These are phyloP conservation scores for Ploettnerulaceae sp. DNA, from an alignment of 2,329 filamentous ascomycete genomes.

Conservation along the genomic window DNA sequence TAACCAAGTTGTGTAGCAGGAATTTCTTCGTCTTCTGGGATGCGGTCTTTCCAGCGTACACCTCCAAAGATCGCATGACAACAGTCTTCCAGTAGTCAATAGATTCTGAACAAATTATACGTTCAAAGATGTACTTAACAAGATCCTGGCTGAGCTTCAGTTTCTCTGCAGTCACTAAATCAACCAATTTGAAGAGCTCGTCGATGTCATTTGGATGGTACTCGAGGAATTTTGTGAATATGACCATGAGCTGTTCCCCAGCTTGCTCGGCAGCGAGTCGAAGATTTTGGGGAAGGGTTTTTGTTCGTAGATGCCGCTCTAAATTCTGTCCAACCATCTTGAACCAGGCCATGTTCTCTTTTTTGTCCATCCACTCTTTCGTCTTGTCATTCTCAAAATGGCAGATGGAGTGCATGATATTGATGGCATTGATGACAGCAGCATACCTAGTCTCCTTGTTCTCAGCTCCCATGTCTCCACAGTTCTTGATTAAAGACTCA, in stretches of 20 bases:
- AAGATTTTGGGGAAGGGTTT: constrained; percentile 65
- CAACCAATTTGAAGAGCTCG: constrained; percentile 77
- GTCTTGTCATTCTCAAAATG: constrained; percentile 53
- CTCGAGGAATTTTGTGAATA: constrained; percentile 76
- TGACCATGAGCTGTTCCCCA: constrained; percentile 78
- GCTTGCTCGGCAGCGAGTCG: constrained; percentile 85
- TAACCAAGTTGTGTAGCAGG: constrained; percentile 84
- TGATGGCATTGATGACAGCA: constrained; percentile 81
- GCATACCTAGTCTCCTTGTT: constrained; percentile 64
- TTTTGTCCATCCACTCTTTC: constrained; percentile 66
- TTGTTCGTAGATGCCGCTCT: constrained; percentile 65
- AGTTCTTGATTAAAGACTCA: constrained; percentile 64
- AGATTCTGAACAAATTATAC: constrained; percentile 78
- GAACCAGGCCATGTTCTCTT: constrained; percentile 55
- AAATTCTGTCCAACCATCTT: constrained; percentile 70
- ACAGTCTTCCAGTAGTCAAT: constrained; percentile 81
- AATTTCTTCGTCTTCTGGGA: constrained; percentile 92
- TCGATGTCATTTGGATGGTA: constrained; percentile 73
- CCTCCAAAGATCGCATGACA: constrained; percentile 79
- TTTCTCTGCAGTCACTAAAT: constrained; percentile 77
- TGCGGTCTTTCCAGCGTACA: constrained; percentile 73
- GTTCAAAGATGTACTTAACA: constrained; percentile 75
- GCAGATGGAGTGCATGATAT: constrained; percentile 75
- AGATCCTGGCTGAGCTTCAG: constrained; percentile 72
- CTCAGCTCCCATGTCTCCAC: constrained; percentile 57